phyloP scores from a whole-genome alignment of 176 grass and related monocot species.

The Oryza longistaminata region DNA sequence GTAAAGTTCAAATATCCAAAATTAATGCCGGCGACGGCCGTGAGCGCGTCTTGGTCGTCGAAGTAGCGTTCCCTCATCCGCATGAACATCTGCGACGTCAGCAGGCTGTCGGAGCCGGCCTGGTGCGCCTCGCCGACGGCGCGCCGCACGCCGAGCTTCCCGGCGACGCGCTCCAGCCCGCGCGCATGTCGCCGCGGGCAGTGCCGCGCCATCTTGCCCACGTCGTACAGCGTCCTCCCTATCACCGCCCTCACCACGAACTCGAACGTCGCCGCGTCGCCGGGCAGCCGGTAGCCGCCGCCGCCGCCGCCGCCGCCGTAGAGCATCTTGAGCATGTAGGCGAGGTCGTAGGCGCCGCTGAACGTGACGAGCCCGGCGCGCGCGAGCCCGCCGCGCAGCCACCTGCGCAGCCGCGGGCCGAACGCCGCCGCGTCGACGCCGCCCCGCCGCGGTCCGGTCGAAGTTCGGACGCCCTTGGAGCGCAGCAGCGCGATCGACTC shows the following conservation, averaged over 20 bases:
- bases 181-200: constrained; percentile 11
- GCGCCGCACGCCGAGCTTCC: not conserved
- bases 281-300: constrained; percentile 12
- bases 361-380: constrained; percentile 34
- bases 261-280: constrained; percentile 21
- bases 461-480: constrained; percentile 36
- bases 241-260: not conserved
- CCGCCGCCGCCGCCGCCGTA: not conserved
- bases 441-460: not conserved
- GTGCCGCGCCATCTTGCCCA: constrained; percentile 38
- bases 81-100: constrained; percentile 23
- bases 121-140: constrained; percentile 30
- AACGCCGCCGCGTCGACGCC: constrained; percentile 23
- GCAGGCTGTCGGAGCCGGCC: constrained; percentile 45
- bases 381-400: constrained; percentile 16
- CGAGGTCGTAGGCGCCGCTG: constrained; percentile 37
- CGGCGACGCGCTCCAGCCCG: constrained; percentile 23
- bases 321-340: constrained; percentile 43
- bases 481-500: constrained; percentile 31
- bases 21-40: not conserved
- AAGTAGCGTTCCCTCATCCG: constrained; percentile 26
- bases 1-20: too few species aligned
- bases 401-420: constrained; percentile 19
- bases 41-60: not conserved
- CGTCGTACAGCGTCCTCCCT: constrained; percentile 24